A percentile compares a stretch with the other conserved stretches of the same genome.
These are phyloP conservation scores for Parietichytrium sp. DNA, from an alignment of 108 stramenopile genomes.

Conservation along the genomic window DNA sequence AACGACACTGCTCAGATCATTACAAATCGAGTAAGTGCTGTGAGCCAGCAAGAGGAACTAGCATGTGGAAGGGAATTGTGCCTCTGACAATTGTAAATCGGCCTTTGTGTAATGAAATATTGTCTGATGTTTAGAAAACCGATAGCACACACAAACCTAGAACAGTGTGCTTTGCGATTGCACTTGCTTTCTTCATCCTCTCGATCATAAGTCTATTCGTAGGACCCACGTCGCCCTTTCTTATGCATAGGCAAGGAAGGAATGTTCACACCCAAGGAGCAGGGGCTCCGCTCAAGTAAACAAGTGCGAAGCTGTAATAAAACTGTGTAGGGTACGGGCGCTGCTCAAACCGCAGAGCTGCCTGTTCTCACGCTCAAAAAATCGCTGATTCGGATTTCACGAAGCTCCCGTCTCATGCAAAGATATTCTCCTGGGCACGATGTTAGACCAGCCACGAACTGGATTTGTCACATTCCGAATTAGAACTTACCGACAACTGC, in stretches of 20 bases:
- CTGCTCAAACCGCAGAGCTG: neutral
- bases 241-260: neutral
- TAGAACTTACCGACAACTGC: constrained; percentile 36
- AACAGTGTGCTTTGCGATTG: neutral
- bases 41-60: neutral
- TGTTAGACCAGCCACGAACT: neutral
- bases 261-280: neutral
- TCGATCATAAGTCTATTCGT: neutral
- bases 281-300: neutral
- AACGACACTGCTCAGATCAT: constrained; percentile 14
- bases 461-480: neutral
- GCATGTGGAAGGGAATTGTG: neutral
- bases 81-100: neutral
- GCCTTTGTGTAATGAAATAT: neutral
- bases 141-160: constrained; percentile 7
- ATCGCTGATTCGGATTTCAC: constrained; percentile 36
- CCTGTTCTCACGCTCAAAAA: constrained; percentile 4
- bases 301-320: neutral
- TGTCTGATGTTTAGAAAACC: neutral
- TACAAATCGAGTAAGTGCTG: neutral
- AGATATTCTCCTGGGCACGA: constrained; percentile 20
- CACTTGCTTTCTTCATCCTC: neutral
- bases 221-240: neutral
- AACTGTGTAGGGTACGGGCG: neutral
- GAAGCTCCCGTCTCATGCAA: constrained; percentile 29